phyloP scores from a whole-genome alignment of 441 rosid genomes.

The Lepidium campestre region DNA sequence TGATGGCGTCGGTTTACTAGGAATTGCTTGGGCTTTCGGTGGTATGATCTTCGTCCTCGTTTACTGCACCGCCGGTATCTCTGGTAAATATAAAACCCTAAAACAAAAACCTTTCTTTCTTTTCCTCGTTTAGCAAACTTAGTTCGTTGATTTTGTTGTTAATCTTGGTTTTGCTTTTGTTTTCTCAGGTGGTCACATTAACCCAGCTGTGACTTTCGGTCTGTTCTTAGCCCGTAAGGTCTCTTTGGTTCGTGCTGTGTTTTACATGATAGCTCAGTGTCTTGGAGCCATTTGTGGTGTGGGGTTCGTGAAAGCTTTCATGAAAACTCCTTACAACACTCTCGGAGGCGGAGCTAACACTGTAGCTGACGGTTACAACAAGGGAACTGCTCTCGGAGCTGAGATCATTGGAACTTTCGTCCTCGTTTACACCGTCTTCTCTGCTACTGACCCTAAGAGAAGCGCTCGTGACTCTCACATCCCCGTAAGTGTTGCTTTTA shows the following conservation, averaged over 20 bases:
- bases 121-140: not conserved
- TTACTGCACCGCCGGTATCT: constrained; percentile 96
- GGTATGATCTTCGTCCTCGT: constrained; percentile 96
- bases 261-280: constrained; percentile 35
- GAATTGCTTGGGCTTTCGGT: constrained; percentile 94
- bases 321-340: constrained; percentile 21
- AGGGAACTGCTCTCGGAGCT: constrained; percentile 25
- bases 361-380: constrained; percentile 21
- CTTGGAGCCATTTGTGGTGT: constrained; percentile 37
- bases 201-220: constrained; percentile 35
- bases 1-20: constrained; percentile 45
- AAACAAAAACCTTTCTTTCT: not conserved
- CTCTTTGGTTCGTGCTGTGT: constrained; percentile 26
- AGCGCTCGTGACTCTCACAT: constrained; percentile 40
- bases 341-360: constrained; percentile 32
- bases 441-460: constrained; percentile 36
- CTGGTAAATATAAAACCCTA: constrained; percentile 36
- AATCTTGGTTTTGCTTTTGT: not conserved
- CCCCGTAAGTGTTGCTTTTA: constrained; percentile 36
- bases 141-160: not conserved
- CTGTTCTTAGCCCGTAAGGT: constrained; percentile 26
- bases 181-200: constrained; percentile 30
- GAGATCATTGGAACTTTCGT: constrained; percentile 48
- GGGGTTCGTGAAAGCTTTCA: constrained; percentile 34
- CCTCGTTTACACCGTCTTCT: constrained; percentile 38